Evolutionary conservation across 495 filamentous ascomycete species (phyloP), one percentile per base, ranked within the genome.

Genomic region (Penicillium taxi): DNA sequence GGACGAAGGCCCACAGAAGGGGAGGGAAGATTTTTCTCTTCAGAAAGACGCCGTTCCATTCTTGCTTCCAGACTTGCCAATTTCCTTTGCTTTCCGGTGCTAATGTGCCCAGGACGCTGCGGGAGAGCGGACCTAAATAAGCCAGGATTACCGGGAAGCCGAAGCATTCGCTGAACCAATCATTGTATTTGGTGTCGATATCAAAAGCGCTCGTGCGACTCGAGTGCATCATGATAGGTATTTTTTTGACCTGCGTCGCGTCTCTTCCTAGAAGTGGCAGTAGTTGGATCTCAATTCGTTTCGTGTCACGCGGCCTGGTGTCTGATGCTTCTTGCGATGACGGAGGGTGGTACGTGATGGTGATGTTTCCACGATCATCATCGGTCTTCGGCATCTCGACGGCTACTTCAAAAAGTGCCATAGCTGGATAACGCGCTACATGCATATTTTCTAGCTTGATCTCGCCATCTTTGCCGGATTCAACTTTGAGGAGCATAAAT

Each of bases 121-220:
- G 66, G 13, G 60, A 60, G 42, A 82, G 70, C 9, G 64, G 55
- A 1, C 84, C 84, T 17, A 90, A 66, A 53, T 83, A 89, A 2
- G 75, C 78, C 9, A 93, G 64, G 0, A 82, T 53, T 6, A 80
- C 74, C 5, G 63, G 54, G 47, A 75, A 84, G 4, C 82, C 84
- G 39, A 94, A 80, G 39, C 77, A 74, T 12, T 64, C 50, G 17
- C 74, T 76, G 62, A 94, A 88, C 84, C 84, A 94, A 23, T 63
- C 54, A 50, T 82, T 84, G 50, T 78, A 84, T 20, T 58, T 31
- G 3, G 59, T 48, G 2, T 71, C 76, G 79, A 93, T 85, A 34
- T 77, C 69, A 58, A 79, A 86, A 0, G 73, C 80, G 13, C 61
- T 61, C 0, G 82, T 74, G 0, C 73, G 58, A 48, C 80, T 86